Percentiles rank a stretch among this genome's conserved stretches.
These are phyloP conservation scores for Mortierella sp. DNA, from an alignment of 371 early-diverging fungal species.

Conservation along the genomic window DNA sequence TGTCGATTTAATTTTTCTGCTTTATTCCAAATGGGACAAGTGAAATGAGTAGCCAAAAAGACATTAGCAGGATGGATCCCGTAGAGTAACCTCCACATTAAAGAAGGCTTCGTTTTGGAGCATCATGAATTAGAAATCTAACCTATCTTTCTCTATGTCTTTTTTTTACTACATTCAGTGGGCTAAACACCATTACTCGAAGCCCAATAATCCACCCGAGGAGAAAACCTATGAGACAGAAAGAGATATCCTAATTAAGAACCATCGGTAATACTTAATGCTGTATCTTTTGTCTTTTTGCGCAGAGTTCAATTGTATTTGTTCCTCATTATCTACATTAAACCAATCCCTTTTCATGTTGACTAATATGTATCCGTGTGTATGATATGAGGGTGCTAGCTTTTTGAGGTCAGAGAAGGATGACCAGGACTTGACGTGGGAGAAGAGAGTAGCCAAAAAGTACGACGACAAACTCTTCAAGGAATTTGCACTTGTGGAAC, in stretches of 20 bases:
- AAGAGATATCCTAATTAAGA: slow-evolving; percentile 68
- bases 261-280: slow-evolving; percentile 66
- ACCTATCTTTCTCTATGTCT: slow-evolving; percentile 4
- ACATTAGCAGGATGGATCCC: slow-evolving; percentile 33
- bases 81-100: slow-evolving; percentile 18
- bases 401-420: slow-evolving; percentile 68
- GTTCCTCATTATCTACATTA: slow-evolving; percentile 23
- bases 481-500: slow-evolving; percentile 87
- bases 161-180: slow-evolving; percentile 16
- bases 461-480: slow-evolving; percentile 90
- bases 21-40: neutral
- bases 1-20: neutral
- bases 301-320: neutral
- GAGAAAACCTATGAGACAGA: slow-evolving; percentile 59
- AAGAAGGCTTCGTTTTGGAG: neutral
- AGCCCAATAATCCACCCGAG: neutral
- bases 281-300: neutral
- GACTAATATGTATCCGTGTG: no score
- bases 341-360: slow-evolving; percentile 17
- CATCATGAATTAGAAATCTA: neutral
- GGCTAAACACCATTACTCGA: slow-evolving; percentile 20
- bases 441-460: slow-evolving; percentile 83
- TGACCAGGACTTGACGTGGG: slow-evolving; percentile 72
- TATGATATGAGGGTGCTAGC: slow-evolving; percentile 30
- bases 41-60: slow-evolving; percentile 8